These are phyloP conservation scores for Ceratonia siliqua DNA, from an alignment of 306 rosid species.

Conservation along the genomic window DNA sequence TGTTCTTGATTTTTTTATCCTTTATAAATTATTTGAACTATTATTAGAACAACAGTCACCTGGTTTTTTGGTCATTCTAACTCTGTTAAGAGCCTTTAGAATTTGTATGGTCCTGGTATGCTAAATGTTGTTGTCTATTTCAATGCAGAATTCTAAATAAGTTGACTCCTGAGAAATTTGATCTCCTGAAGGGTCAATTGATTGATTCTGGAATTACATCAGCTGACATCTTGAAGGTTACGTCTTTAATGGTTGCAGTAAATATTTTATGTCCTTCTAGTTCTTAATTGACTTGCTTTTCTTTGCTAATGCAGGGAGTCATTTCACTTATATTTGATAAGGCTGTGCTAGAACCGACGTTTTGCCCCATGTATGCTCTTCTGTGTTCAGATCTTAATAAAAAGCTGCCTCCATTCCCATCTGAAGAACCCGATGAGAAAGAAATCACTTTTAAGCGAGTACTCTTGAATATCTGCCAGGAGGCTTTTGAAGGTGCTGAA, in stretches of 20 bases:
- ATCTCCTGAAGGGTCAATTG: conserved; percentile 94
- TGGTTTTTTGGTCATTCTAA: not conserved
- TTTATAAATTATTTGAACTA: conserved; percentile 3
- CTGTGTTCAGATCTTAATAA: conserved; percentile 83
- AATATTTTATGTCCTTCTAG: conserved; percentile 6
- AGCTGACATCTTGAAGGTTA: conserved; percentile 90
- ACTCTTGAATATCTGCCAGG: conserved; percentile 92
- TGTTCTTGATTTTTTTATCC: not conserved
- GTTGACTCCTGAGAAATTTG: conserved; percentile 98
- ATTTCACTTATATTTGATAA: conserved; percentile 88
- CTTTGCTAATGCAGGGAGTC: conserved; percentile 71
- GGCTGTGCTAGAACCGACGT: conserved; percentile 97
- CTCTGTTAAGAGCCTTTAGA: not conserved
- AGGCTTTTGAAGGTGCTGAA: conserved; percentile 95
- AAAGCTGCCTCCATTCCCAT: conserved; percentile 87
- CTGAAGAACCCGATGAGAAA: conserved; percentile 87
- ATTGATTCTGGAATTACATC: conserved; percentile 90
- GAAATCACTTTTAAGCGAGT: conserved; percentile 84
- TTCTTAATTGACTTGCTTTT: conserved; percentile 34
- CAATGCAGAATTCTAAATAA: conserved; percentile 87
- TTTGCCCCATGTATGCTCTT: conserved; percentile 96
- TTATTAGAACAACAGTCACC: not conserved
- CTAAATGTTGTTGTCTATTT: conserved; percentile 21
- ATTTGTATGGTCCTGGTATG: conserved; percentile 18
- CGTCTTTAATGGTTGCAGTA: not conserved